These are phyloP conservation scores for Linum trigynum DNA, from an alignment of 345 rosid species.

Conservation along the genomic window DNA sequence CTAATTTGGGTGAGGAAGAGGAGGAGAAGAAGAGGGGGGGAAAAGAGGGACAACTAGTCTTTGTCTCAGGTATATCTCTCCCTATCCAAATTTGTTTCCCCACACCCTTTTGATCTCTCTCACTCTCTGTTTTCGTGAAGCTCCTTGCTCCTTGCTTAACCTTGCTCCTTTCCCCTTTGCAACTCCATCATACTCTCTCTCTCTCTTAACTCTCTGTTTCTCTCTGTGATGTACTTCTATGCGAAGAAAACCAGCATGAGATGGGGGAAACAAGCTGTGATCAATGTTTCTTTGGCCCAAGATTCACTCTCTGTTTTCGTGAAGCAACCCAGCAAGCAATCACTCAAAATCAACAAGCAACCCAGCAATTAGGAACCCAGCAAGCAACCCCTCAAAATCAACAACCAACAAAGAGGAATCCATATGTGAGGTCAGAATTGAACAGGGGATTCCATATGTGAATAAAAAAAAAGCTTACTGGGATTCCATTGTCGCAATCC, in stretches of 20 bases:
- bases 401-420: too few relatives aligned
- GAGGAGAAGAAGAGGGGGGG: slow-evolving; percentile 32
- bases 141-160: slow-evolving; percentile 33
- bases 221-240: slow-evolving; percentile 28
- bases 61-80: slow-evolving; percentile 27
- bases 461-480: too few relatives aligned
- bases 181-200: slow-evolving; percentile 11
- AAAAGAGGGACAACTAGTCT: slow-evolving; percentile 45
- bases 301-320: too few relatives aligned
- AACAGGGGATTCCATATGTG: too few relatives aligned
- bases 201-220: neutral
- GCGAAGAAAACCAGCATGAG: slow-evolving; percentile 57
- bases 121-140: slow-evolving; percentile 27
- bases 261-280: too few relatives aligned
- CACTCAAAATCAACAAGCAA: too few relatives aligned
- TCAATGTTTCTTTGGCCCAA: too few relatives aligned
- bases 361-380: too few relatives aligned
- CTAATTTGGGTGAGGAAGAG: neutral
- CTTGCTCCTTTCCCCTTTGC: slow-evolving; percentile 14
- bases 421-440: too few relatives aligned
- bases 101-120: slow-evolving; percentile 3
- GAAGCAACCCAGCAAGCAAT: too few relatives aligned
- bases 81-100: neutral
- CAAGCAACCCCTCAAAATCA: too few relatives aligned
- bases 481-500: too few relatives aligned